A percentile compares a stretch with the other conserved stretches of the same genome.
Conservation (phyloP, 495 filamentous ascomycete genomes). For the Tuber umbilicatum region DNA sequence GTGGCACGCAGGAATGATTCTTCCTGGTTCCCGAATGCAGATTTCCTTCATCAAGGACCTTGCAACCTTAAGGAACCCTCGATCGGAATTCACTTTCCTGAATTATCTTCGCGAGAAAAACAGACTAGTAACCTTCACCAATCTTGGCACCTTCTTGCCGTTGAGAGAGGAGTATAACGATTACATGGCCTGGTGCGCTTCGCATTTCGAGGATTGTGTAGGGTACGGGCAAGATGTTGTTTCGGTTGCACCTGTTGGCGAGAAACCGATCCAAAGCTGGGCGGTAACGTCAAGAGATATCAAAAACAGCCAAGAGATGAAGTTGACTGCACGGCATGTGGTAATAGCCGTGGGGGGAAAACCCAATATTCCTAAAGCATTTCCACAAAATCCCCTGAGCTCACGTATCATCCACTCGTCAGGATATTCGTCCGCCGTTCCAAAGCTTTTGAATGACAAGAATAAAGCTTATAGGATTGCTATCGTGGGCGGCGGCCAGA, state of each 20-base stretch:
- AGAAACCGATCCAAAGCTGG: constrained; percentile 51
- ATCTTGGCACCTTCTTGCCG: constrained; percentile 81
- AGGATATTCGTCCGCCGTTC: constrained; percentile 63
- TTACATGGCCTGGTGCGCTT: constrained; percentile 88
- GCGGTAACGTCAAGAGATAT: constrained; percentile 52
- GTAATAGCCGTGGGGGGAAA: constrained; percentile 79
- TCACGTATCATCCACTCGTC: constrained; percentile 78
- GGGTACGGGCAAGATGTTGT: constrained; percentile 70
- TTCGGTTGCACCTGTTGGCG: constrained; percentile 50
- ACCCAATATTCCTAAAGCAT: constrained; percentile 63
- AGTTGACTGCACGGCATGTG: constrained; percentile 66
- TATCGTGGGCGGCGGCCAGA: constrained; percentile 83
- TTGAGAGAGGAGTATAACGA: constrained; percentile 86
- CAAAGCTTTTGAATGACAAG: constrained; percentile 54
- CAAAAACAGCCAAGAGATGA: constrained; percentile 49
- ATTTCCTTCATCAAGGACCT: constrained; percentile 97
- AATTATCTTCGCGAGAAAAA: constrained; percentile 80
- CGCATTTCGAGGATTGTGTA: constrained; percentile 70
- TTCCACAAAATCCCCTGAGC: constrained; percentile 53
- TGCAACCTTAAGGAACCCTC: constrained; percentile 78
- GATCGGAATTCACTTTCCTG: constrained; percentile 88
- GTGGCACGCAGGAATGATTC: constrained; percentile 93
- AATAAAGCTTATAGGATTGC: constrained; percentile 62
- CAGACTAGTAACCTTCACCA: constrained; percentile 79
- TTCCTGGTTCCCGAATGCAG: constrained; percentile 91